Evolutionary conservation across 1,139 yeast genomes (phyloP).

Genomic region (Pichia sp.): DNA sequence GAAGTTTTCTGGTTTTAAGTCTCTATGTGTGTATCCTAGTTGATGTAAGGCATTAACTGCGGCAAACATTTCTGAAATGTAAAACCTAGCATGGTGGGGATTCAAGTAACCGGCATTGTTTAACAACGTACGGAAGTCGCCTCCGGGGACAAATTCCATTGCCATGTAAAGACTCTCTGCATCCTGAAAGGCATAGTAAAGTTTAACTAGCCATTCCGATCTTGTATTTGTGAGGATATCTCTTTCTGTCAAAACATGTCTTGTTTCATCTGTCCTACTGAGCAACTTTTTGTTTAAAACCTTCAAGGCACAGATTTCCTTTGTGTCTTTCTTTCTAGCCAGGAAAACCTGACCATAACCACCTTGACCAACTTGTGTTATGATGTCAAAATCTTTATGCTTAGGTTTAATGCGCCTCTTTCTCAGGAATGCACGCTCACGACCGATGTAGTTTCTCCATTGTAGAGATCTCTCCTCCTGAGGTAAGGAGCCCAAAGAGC

Average conservation of each 20-base stretch:
- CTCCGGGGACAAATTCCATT: conserved; percentile 99
- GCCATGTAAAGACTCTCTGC: conserved; percentile 86
- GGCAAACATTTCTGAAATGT: conserved; percentile 92
- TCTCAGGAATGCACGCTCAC: conserved; percentile 81
- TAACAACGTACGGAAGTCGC: conserved; percentile 91
- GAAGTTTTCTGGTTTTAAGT: conserved; percentile 95
- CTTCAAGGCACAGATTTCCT: conserved; percentile 93
- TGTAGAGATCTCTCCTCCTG: conserved; percentile 55
- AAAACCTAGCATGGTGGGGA: conserved; percentile 94
- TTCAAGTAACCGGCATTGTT: conserved; percentile 89
- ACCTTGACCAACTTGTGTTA: conserved; percentile 98
- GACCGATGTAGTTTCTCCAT: conserved; percentile 77
- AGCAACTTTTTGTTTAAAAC: conserved; percentile 83
- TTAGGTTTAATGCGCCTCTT: conserved; percentile 88
- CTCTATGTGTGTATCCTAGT: conserved; percentile 94
- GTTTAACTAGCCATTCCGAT: conserved; percentile 92
- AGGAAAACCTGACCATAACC: conserved; percentile 97
- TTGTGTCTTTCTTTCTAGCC: conserved; percentile 90
- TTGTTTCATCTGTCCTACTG: conserved; percentile 87
- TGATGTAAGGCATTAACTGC: conserved; percentile 92
- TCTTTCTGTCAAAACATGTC: conserved; percentile 93
- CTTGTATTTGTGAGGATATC: conserved; percentile 93
- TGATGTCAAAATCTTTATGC: conserved; percentile 91
- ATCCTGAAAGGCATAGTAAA: conserved; percentile 94
- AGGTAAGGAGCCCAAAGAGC: conserved; percentile 47